These are phyloP conservation scores for Cadophora sp. DNA, from an alignment of 2,329 filamentous ascomycete genomes.

Conservation along the genomic window DNA sequence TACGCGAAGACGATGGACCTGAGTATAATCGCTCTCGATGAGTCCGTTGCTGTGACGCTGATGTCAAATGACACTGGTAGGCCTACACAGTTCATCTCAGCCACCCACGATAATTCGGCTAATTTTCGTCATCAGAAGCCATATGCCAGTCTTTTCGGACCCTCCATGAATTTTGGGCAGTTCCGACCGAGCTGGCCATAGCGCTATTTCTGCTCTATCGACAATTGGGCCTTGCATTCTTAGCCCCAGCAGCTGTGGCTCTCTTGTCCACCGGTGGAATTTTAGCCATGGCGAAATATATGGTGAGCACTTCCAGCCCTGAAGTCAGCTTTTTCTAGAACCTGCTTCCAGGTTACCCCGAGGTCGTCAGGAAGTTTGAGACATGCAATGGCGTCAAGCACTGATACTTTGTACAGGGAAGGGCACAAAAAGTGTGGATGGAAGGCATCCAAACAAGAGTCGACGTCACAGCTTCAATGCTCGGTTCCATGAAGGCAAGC, in stretches of 20 bases:
- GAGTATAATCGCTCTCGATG: slow-evolving; percentile 37
- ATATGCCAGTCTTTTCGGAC: slow-evolving; percentile 41
- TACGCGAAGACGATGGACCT: slow-evolving; percentile 42
- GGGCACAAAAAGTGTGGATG: slow-evolving; percentile 43
- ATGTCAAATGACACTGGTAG: slow-evolving; percentile 44
- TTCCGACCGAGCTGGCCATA: slow-evolving; percentile 39
- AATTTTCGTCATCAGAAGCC: slow-evolving; percentile 27
- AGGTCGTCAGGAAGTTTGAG: neutral
- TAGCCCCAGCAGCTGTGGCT: slow-evolving; percentile 34
- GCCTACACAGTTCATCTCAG: neutral
- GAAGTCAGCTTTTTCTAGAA: neutral
- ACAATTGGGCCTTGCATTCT: slow-evolving; percentile 40
- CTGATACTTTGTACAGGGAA: neutral
- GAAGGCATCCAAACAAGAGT: slow-evolving; percentile 43
- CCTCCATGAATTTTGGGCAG: slow-evolving; percentile 44
- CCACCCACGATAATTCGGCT: neutral
- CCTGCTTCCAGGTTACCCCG: no score
- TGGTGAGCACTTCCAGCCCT: slow-evolving; percentile 24
- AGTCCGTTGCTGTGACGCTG: slow-evolving; percentile 40
- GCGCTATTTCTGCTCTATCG: slow-evolving; percentile 41
- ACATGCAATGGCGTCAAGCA: no score
- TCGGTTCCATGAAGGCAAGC: slow-evolving; percentile 43
- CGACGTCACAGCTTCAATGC: slow-evolving; percentile 40
- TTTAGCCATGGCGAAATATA: slow-evolving; percentile 34
- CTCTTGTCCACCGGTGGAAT: slow-evolving; percentile 40